Conservation (phyloP, 177 flowering plant species). For the Telopea speciosissima region DNA sequence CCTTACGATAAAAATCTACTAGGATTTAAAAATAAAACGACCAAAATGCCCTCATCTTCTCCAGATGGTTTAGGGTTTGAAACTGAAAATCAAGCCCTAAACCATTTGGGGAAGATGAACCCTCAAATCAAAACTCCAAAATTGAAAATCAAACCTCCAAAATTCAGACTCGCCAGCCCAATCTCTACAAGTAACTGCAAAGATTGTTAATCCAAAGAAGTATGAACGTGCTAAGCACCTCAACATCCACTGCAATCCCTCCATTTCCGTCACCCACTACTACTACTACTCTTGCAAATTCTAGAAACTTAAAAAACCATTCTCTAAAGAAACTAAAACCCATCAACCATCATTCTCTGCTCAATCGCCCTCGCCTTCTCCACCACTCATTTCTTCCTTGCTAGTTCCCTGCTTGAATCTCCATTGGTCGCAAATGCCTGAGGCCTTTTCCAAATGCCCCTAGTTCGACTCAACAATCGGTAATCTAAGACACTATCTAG, state of each 20-base stretch:
- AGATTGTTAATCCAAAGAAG: background rate
- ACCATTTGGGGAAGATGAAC: too few relatives aligned
- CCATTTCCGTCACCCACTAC: slow-evolving; percentile 12
- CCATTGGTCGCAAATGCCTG: slow-evolving; percentile 45
- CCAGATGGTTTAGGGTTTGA: too few relatives aligned
- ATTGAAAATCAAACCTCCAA: too few relatives aligned
- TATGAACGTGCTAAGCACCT: slow-evolving; percentile 15
- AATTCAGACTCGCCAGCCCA: too few relatives aligned
- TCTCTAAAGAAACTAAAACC: slow-evolving; percentile 21
- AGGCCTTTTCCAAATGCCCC: slow-evolving; percentile 95
- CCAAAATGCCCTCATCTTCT: too few relatives aligned
- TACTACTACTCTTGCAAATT: slow-evolving; percentile 9
- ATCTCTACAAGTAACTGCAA: too few relatives aligned
- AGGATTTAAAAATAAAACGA: too few relatives aligned
- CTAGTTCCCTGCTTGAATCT: slow-evolving; percentile 9
- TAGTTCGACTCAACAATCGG: slow-evolving; percentile 71
- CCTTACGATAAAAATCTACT: too few relatives aligned
- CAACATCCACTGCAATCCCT: slow-evolving; percentile 10
- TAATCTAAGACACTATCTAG: slow-evolving; percentile 11
- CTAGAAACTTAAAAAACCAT: slow-evolving; percentile 8
- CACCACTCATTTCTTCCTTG: slow-evolving; percentile 14
- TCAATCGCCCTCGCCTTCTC: slow-evolving; percentile 51
- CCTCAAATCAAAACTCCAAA: too few relatives aligned
- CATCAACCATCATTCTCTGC: slow-evolving; percentile 49
- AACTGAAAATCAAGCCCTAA: too few relatives aligned